phyloP scores from a whole-genome alignment of 1,284 basidiomycete species.

The Neotropicomus parvogracilis region DNA sequence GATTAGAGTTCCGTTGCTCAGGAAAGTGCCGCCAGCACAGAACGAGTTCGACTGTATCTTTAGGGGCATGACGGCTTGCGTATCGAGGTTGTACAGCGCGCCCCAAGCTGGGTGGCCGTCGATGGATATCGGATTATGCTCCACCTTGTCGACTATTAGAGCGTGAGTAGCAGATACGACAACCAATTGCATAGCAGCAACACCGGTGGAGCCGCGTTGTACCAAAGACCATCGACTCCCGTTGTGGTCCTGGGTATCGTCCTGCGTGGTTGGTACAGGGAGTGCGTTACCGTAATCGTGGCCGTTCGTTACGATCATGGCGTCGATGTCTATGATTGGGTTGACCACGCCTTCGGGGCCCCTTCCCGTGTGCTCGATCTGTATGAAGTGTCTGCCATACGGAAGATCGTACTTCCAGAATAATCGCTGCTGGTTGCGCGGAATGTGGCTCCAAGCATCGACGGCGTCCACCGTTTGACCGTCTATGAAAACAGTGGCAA shows the following conservation, averaged over 20 bases:
- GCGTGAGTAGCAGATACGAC: constrained; percentile 70
- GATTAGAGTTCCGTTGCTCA: constrained; percentile 70
- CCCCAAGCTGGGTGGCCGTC: constrained; percentile 78
- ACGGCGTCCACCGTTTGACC: constrained; percentile 44
- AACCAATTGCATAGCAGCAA: constrained; percentile 76
- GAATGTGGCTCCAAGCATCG: constrained; percentile 43
- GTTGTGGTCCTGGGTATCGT: neutral
- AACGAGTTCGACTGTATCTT: constrained; percentile 79
- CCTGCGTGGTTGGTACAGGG: neutral
- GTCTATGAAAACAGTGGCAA: constrained; percentile 57
- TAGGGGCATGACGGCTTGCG: constrained; percentile 60
- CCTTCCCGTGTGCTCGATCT: constrained; percentile 54
- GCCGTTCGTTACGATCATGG: constrained; percentile 59
- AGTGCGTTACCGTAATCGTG: constrained; percentile 9
- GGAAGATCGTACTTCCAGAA: constrained; percentile 59
- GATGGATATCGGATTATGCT: constrained; percentile 74
- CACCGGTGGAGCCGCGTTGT: constrained; percentile 70
- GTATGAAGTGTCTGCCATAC: constrained; percentile 55
- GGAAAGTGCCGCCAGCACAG: constrained; percentile 78
- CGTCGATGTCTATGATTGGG: constrained; percentile 54
- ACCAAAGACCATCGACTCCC: constrained; percentile 43
- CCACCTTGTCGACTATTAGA: constrained; percentile 78
- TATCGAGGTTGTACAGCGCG: constrained; percentile 65
- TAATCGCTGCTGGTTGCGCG: constrained; percentile 56
- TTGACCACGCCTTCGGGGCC: constrained; percentile 36